These are phyloP conservation scores for Teunomyces cretensis DNA, from an alignment of 805 yeast genomes.

Conservation along the genomic window DNA sequence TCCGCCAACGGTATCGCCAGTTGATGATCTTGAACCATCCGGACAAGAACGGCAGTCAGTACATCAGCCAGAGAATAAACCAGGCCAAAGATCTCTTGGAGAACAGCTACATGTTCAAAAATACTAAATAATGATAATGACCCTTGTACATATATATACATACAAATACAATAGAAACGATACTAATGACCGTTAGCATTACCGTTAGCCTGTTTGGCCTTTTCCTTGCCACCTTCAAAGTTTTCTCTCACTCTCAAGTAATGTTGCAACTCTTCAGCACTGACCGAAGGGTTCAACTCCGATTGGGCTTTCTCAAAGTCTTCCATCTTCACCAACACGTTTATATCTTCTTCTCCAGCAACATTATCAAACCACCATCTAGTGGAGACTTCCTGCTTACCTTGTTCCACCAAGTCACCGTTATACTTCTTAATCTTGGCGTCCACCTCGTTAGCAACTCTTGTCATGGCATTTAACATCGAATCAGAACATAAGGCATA, in stretches of 20 bases:
- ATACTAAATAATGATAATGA: constrained; percentile 3
- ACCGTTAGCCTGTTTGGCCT: constrained; percentile 16
- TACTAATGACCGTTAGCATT: not conserved
- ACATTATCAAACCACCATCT: constrained; percentile 90
- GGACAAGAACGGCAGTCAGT: constrained; percentile 41
- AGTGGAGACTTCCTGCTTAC: constrained; percentile 52
- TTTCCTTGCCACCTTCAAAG: constrained; percentile 69
- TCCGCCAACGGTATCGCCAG: constrained; percentile 36
- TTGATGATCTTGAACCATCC: constrained; percentile 45
- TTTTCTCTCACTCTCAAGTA: constrained; percentile 75
- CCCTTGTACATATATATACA: constrained; percentile 1
- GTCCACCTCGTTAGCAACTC: constrained; percentile 80
- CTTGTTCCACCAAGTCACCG: constrained; percentile 21
- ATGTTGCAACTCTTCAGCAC: constrained; percentile 81
- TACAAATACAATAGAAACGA: too few species aligned
- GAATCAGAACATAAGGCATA: constrained; percentile 95
- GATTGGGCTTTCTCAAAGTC: constrained; percentile 79
- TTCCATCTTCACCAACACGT: constrained; percentile 63
- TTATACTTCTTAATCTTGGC: constrained; percentile 56
- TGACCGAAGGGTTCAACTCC: constrained; percentile 80
- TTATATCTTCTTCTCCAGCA: constrained; percentile 64
- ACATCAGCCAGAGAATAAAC: constrained; percentile 41
- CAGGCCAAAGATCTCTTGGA: constrained; percentile 44
- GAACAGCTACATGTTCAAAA: constrained; percentile 35
- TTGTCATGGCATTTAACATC: constrained; percentile 93